Percentiles rank a stretch among this genome's conserved stretches.
These are phyloP conservation scores for Haberlea rhodopensis DNA, from an alignment of 257 asterid genomes.

Conservation along the genomic window DNA sequence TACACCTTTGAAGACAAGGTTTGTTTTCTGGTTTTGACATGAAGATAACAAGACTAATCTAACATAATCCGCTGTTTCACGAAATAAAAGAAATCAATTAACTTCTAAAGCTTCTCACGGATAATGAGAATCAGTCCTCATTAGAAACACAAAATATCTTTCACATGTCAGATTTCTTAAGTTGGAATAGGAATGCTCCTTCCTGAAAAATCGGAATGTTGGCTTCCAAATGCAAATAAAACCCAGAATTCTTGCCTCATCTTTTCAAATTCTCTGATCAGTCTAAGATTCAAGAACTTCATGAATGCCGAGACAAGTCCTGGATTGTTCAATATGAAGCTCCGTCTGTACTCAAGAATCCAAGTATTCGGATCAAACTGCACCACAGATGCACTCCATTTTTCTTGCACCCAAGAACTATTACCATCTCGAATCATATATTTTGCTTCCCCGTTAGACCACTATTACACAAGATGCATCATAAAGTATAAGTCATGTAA, in stretches of 20 bases:
- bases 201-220: conserved; percentile 25
- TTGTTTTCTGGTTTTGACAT: no score
- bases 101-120: conserved; percentile 30
- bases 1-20: no score
- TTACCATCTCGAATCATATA: conserved; percentile 36
- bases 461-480: conserved; percentile 36
- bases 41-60: not conserved
- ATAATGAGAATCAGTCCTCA: conserved; percentile 32
- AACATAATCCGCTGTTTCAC: conserved; percentile 9
- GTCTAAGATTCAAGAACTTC: conserved; percentile 47
- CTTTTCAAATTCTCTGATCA: conserved; percentile 41
- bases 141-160: conserved; percentile 16
- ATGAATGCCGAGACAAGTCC: conserved; percentile 45
- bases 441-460: conserved; percentile 46
- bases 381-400: conserved; percentile 68
- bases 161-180: conserved; percentile 21
- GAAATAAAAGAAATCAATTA: conserved; percentile 1
- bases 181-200: conserved; percentile 45
- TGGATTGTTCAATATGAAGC: conserved; percentile 43
- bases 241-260: conserved; percentile 50
- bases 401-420: conserved; percentile 63
- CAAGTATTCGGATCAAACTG: conserved; percentile 81
- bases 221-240: conserved; percentile 32
- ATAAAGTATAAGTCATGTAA: not conserved
- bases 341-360: conserved; percentile 64